These are phyloP conservation scores for Clitopilus passeckerianus DNA, from an alignment of 768 basidiomycete genomes.

Conservation along the genomic window DNA sequence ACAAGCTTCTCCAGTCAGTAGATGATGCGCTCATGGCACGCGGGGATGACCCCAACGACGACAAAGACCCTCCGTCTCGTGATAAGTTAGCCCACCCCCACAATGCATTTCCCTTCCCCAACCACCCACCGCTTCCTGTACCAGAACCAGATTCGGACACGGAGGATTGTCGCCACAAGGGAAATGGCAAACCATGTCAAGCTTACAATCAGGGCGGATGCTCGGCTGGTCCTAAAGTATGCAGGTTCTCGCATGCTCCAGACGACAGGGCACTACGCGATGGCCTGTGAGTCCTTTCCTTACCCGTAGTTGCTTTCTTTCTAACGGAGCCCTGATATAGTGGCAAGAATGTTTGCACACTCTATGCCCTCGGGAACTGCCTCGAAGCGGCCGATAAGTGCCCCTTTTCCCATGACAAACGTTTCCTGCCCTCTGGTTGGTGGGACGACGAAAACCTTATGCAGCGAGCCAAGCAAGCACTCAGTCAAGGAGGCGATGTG, in stretches of 20 bases:
- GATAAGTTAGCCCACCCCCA: constrained; percentile 8
- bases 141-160: constrained; percentile 33
- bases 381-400: constrained; percentile 37
- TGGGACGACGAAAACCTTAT: constrained; percentile 23
- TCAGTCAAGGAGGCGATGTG: neutral
- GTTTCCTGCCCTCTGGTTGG: constrained; percentile 43
- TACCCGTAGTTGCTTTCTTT: constrained; percentile 30
- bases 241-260: constrained; percentile 50
- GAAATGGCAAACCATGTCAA: constrained; percentile 48
- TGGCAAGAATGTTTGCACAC: constrained; percentile 29
- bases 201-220: constrained; percentile 56
- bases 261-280: constrained; percentile 52
- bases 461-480: neutral
- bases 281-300: constrained; percentile 49
- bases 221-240: constrained; percentile 27
- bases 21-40: constrained; percentile 5
- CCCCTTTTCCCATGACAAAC: constrained; percentile 43
- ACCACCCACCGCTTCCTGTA: neutral
- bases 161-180: constrained; percentile 45
- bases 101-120: constrained; percentile 10
- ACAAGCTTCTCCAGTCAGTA: constrained; percentile 2
- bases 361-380: constrained; percentile 23
- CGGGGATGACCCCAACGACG: neutral
- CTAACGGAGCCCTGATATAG: constrained; percentile 26
- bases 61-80: neutral